phyloP scores from a whole-genome alignment of 1,139 yeast genomes.

The Arxiozyma bovina region DNA sequence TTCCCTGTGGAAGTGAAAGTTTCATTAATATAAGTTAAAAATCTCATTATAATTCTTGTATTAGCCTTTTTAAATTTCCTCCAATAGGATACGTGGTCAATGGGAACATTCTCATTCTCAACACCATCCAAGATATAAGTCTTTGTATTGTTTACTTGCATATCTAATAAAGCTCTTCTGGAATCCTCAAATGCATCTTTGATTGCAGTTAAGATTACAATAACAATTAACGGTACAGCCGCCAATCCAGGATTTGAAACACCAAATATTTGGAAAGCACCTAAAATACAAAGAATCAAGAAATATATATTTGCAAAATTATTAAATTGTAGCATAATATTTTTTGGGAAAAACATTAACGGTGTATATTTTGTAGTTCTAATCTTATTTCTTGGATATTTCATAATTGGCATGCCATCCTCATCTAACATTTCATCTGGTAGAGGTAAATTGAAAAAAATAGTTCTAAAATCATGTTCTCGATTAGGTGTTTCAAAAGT shows the following conservation, averaged over 20 bases:
- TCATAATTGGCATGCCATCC: constrained; percentile 47
- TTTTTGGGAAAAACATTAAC: constrained; percentile 77
- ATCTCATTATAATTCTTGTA: constrained; percentile 30
- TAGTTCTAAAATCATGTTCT: constrained; percentile 36
- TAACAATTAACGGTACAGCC: constrained; percentile 89
- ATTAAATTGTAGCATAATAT: constrained; percentile 66
- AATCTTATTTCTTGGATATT: constrained; percentile 79
- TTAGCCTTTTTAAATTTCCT: constrained; percentile 50
- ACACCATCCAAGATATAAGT: constrained; percentile 69
- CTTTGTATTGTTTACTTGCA: constrained; percentile 78
- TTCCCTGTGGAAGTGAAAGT: constrained; percentile 35
- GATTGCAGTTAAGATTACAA: constrained; percentile 80
- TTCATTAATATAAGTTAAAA: constrained; percentile 29
- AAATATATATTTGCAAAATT: constrained; percentile 89
- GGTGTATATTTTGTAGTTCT: constrained; percentile 97
- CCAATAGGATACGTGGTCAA: constrained; percentile 49
- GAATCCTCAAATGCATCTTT: constrained; percentile 95
- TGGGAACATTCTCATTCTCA: constrained; percentile 63
- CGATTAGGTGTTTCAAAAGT: constrained; percentile 16
- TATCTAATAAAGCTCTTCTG: constrained; percentile 68
- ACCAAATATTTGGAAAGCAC: constrained; percentile 85
- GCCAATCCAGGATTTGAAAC: constrained; percentile 83
- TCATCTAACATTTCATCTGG: constrained; percentile 57
- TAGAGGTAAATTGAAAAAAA: constrained; percentile 60
- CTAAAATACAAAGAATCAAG: constrained; percentile 68